Evolutionary conservation across 148 eudicot genomes (phyloP).

Genomic region (Rhododendron kiyosumense): DNA sequence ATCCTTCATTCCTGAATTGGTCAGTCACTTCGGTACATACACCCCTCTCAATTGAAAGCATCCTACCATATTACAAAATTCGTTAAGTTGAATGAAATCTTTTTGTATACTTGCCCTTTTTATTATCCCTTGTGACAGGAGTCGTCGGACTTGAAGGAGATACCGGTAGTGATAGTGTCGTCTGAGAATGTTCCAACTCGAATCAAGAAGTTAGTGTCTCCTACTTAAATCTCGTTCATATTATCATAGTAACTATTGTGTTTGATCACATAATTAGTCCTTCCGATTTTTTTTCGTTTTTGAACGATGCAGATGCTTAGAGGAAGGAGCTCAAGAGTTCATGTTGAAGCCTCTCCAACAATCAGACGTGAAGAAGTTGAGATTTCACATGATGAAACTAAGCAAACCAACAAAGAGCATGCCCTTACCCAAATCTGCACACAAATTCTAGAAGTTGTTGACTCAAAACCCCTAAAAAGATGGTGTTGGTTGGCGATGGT

Average conservation of each 20-base stretch:
- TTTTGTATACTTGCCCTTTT: background rate
- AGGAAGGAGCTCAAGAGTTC: constrained; percentile 30
- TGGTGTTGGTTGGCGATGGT: background rate
- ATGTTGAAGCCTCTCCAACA: constrained; percentile 28
- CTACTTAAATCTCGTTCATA: background rate
- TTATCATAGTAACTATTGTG: background rate
- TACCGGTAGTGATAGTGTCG: constrained; percentile 30
- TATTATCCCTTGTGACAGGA: constrained; percentile 6
- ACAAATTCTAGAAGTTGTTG: background rate
- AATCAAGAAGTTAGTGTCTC: constrained; percentile 19
- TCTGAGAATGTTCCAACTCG: constrained; percentile 28
- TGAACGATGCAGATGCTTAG: constrained; percentile 17
- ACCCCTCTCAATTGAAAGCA: background rate
- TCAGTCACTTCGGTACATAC: background rate
- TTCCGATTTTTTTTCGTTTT: background rate
- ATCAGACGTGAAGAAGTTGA: constrained; percentile 24
- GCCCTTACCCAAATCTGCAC: background rate
- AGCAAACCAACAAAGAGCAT: background rate
- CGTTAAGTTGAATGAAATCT: background rate
- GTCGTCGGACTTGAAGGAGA: constrained; percentile 24
- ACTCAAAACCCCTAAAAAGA: background rate
- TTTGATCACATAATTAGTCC: background rate
- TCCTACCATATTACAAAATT: background rate
- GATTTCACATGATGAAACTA: constrained; percentile 22
- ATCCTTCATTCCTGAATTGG: background rate